Evolutionary conservation across 495 filamentous ascomycete genomes (phyloP).

Genomic region (Penicilliopsis zonata): DNA sequence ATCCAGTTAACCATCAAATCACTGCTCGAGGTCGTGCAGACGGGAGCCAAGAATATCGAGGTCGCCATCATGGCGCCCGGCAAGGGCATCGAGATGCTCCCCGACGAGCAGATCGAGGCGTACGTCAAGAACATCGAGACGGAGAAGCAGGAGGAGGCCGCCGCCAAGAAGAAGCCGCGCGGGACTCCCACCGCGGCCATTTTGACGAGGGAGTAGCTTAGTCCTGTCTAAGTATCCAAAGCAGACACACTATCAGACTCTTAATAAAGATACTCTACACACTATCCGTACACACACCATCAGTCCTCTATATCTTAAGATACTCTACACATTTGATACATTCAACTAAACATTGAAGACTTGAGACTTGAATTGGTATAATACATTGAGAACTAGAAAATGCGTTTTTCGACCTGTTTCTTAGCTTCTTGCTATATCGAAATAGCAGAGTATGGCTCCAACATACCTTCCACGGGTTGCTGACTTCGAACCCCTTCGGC

Average conservation of each 20-base stretch:
- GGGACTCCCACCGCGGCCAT: slow-evolving; percentile 71
- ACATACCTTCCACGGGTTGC: slow-evolving; percentile 85
- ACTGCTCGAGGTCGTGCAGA: slow-evolving; percentile 93
- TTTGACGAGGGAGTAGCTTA: too few species aligned
- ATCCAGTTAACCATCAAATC: slow-evolving; percentile 97
- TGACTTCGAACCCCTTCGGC: slow-evolving; percentile 82
- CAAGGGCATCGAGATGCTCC: slow-evolving; percentile 83
- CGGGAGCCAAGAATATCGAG: slow-evolving; percentile 98
- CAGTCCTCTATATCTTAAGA: too few species aligned
- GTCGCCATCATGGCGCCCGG: slow-evolving; percentile 98
- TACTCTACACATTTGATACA: neutral
- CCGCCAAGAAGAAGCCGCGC: slow-evolving; percentile 85
- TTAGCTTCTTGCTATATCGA: neutral
- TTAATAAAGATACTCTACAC: too few species aligned
- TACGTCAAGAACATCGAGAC: slow-evolving; percentile 98
- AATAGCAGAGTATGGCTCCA: neutral
- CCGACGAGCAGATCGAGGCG: slow-evolving; percentile 85
- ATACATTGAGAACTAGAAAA: slow-evolving; percentile 11
- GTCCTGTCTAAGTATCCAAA: too few species aligned
- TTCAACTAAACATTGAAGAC: neutral
- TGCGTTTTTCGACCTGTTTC: slow-evolving; percentile 27
- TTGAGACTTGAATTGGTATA: neutral
- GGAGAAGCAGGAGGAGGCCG: slow-evolving; percentile 97
- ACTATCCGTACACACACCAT: too few species aligned
- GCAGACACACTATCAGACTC: too few species aligned